phyloP scores from a whole-genome alignment of 1,284 basidiomycete species.

The Prillingera fragicola region DNA sequence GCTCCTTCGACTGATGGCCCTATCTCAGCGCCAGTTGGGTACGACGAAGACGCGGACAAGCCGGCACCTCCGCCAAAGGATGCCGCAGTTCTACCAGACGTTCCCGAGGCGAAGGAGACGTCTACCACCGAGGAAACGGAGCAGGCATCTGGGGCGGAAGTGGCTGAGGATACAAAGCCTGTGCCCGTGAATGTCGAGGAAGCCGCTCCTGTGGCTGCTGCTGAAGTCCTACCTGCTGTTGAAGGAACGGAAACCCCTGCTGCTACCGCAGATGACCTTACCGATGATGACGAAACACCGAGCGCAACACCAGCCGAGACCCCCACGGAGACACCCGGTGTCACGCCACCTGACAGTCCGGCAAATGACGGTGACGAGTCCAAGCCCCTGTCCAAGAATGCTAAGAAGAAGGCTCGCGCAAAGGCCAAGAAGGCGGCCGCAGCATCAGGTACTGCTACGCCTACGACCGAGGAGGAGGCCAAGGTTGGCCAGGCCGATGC shows the following conservation, averaged over 20 bases:
- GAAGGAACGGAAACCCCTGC: conserved; percentile 7
- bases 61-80: neutral
- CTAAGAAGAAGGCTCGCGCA: neutral
- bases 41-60: conserved; percentile 3
- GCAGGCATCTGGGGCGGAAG: neutral
- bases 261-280: neutral
- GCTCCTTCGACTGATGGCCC: conserved; percentile 19
- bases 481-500: conserved; percentile 7
- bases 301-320: neutral
- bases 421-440: neutral
- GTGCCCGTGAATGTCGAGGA: conserved; percentile 7
- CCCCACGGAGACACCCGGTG: neutral
- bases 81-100: neutral
- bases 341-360: neutral
- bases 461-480: no score
- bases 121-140: conserved; percentile 1
- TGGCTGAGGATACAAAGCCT: neutral
- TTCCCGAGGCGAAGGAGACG: conserved; percentile 1
- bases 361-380: neutral
- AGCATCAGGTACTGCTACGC: no score
- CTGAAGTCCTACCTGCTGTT: neutral
- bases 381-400: neutral
- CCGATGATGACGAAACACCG: neutral
- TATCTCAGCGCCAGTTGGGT: conserved; percentile 15
- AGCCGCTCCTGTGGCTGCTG: neutral